phyloP scores from a whole-genome alignment of 2,329 filamentous ascomycete genomes.

The Trematosphaeria pertusa region DNA sequence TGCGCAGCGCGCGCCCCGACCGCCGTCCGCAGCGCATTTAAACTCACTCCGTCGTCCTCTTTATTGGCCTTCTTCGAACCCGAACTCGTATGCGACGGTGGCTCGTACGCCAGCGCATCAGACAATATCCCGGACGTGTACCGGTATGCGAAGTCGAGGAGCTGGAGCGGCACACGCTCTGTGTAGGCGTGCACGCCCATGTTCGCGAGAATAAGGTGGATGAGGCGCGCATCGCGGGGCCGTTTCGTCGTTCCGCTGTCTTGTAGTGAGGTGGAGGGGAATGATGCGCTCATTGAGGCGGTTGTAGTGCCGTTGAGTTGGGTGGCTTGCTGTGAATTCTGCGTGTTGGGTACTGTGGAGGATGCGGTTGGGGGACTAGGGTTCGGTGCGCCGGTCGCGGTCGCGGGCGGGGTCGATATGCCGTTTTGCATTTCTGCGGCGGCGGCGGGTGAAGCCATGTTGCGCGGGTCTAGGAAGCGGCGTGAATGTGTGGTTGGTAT shows the following conservation, averaged over 20 bases:
- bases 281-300: conserved; percentile 27
- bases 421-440: conserved; percentile 45
- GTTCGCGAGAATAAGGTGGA: conserved; percentile 80
- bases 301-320: conserved; percentile 27
- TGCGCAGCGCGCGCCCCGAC: conserved; percentile 72
- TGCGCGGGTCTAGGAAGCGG: conserved; percentile 9
- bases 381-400: conserved; percentile 35
- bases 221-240: conserved; percentile 78
- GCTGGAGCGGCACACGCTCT: conserved; percentile 79
- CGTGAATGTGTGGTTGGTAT: conserved; percentile 7
- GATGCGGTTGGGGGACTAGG: conserved; percentile 38
- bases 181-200: conserved; percentile 83
- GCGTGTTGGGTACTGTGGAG: conserved; percentile 30
- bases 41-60: conserved; percentile 62
- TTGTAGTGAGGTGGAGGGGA: conserved; percentile 42
- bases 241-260: conserved; percentile 53
- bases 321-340: conserved; percentile 26
- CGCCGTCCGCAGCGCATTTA: conserved; percentile 74
- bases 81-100: conserved; percentile 20
- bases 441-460: conserved; percentile 48
- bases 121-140: conserved; percentile 75
- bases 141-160: conserved; percentile 86
- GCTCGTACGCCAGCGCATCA: conserved; percentile 59
- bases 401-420: conserved; percentile 48
- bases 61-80: conserved; percentile 33